These are phyloP conservation scores for Monosporozyma servazzii DNA, from an alignment of 805 yeast genomes.

Conservation along the genomic window DNA sequence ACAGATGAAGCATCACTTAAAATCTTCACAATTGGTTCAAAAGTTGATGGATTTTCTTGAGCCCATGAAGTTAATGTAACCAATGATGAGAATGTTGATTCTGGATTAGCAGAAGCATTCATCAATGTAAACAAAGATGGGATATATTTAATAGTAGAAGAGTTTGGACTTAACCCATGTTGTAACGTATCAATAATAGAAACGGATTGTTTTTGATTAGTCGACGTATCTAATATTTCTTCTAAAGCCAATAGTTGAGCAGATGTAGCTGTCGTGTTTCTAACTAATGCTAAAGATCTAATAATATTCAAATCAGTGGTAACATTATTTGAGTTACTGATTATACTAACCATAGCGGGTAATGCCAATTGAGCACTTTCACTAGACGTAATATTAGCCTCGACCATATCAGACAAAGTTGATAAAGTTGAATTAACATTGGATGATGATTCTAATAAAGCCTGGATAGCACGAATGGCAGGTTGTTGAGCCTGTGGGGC, in stretches of 20 bases:
- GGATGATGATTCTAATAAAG: slow-evolving; percentile 12
- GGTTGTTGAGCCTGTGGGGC: slow-evolving; percentile 10
- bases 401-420: slow-evolving; percentile 11
- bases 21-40: slow-evolving; percentile 19
- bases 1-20: slow-evolving; percentile 13
- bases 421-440: slow-evolving; percentile 15
- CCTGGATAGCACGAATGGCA: slow-evolving; percentile 16
- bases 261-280: slow-evolving; percentile 16
- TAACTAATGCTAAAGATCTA: slow-evolving; percentile 12
- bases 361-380: slow-evolving; percentile 17
- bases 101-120: slow-evolving; percentile 16
- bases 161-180: slow-evolving; percentile 10
- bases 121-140: slow-evolving; percentile 19
- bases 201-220: slow-evolving; percentile 16
- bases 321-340: slow-evolving; percentile 13
- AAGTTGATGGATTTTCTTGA: slow-evolving; percentile 16
- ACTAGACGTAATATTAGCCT: slow-evolving; percentile 16
- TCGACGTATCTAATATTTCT: slow-evolving; percentile 15
- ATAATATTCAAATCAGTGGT: slow-evolving; percentile 15
- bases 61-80: slow-evolving; percentile 22
- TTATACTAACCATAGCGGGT: slow-evolving; percentile 12
- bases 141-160: slow-evolving; percentile 14
- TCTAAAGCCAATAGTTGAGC: slow-evolving; percentile 18
- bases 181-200: slow-evolving; percentile 8
- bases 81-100: slow-evolving; percentile 17